These are phyloP conservation scores for Crucibulum laeve DNA, from an alignment of 768 basidiomycete species.

Conservation along the genomic window DNA sequence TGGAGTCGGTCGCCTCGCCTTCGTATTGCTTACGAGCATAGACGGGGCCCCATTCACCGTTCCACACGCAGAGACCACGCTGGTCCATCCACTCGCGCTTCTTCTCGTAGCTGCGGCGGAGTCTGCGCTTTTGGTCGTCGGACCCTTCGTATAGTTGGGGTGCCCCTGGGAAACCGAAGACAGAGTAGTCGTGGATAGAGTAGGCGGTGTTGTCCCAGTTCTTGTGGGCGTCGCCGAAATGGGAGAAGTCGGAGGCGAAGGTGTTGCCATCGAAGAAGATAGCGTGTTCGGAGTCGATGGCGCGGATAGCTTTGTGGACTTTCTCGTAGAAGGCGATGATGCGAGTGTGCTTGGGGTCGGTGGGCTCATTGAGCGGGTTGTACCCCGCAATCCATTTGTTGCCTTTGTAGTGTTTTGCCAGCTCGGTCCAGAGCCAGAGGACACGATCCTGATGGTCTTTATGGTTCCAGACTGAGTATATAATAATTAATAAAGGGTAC, in stretches of 20 bases:
- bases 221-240: slow-evolving; percentile 59
- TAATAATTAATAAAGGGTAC: neutral
- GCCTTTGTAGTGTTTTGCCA: slow-evolving; percentile 70
- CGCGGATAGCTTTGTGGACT: slow-evolving; percentile 66
- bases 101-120: slow-evolving; percentile 60
- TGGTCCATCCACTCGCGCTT: slow-evolving; percentile 79
- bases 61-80: slow-evolving; percentile 64
- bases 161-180: slow-evolving; percentile 67
- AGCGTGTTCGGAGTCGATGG: slow-evolving; percentile 63
- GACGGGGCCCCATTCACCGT: slow-evolving; percentile 83
- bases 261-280: slow-evolving; percentile 86
- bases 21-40: slow-evolving; percentile 63
- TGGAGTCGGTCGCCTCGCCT: slow-evolving; percentile 53
- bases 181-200: slow-evolving; percentile 74
- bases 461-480: slow-evolving; percentile 64
- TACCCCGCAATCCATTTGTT: slow-evolving; percentile 86
- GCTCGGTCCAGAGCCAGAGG: slow-evolving; percentile 73
- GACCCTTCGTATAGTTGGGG: slow-evolving; percentile 50
- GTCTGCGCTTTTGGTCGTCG: slow-evolving; percentile 45
- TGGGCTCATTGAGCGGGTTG: slow-evolving; percentile 82
- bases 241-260: slow-evolving; percentile 74
- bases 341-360: slow-evolving; percentile 63
- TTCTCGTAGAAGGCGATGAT: slow-evolving; percentile 66
- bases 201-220: slow-evolving; percentile 71
- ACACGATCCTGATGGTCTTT: slow-evolving; percentile 81